phyloP scores from a whole-genome alignment of 345 rosid genomes.

The Eucalyptus cloeziana region DNA sequence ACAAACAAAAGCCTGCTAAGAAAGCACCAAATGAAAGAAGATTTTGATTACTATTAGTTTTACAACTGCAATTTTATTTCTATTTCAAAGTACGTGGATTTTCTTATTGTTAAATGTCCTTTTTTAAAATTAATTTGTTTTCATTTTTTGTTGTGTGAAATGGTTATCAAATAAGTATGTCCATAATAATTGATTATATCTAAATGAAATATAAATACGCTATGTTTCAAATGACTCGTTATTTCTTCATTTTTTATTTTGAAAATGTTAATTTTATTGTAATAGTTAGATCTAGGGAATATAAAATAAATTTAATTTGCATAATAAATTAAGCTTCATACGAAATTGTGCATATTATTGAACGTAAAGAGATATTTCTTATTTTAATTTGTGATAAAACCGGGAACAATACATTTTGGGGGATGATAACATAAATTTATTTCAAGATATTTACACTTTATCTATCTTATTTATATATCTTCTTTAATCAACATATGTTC shows the following conservation, averaged over 20 bases:
- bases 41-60: too few relatives aligned
- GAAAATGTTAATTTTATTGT: neutral
- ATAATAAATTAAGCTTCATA: neutral
- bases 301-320: neutral
- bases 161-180: neutral
- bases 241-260: neutral
- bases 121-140: too few relatives aligned
- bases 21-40: neutral
- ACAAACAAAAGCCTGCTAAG: too few relatives aligned
- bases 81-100: neutral
- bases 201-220: neutral
- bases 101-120: neutral
- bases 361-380: too few relatives aligned
- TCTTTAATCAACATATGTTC: neutral
- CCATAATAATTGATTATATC: neutral
- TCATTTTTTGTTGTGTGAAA: neutral
- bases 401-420: neutral
- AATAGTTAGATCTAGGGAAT: neutral
- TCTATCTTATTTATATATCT: neutral
- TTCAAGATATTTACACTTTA: neutral
- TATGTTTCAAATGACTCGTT: neutral
- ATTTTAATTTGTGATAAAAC: neutral
- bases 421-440: neutral
- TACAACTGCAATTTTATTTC: neutral
- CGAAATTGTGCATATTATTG: neutral